Base-by-base conservation (phyloP, 345 rosid genomes). In the Boechera stricta region DNA sequence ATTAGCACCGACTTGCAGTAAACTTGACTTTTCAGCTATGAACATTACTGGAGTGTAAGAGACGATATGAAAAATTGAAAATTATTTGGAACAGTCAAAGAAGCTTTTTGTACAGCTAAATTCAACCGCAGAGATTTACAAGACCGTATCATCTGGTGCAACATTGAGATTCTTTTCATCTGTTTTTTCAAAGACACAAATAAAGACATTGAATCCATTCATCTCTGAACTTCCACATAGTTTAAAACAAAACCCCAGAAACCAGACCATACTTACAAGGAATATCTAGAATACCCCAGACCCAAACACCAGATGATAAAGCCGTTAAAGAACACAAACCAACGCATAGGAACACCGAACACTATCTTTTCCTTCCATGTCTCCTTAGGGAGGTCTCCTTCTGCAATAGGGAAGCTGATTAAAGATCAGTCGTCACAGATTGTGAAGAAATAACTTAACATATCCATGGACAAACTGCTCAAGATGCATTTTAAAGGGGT, bases 261-360 rank as follows among this genome's bases (percentile, higher is more conserved):
- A 67, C 75, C 69, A 55, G 77, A 72, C 77, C 47, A 71, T 71
- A 72, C 73, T 77, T 77, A 65, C 81, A 77, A 77, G 55, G 3
- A 29, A 48, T 71, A 77, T 56, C 44, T 53, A 71, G 6, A 64
- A 67, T 13, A 75, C 52, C 26, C 57, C 41, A 59, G 45, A 59
- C 39, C 64, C 21, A 41, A 68, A 76, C 52, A 60, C 39, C n/a
- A 62, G 47, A 76, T 1, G 2, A 52, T 60, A 28, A 41, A 41
- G 13, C 33, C 52, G 16, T n/a, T 33, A 6, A 54, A 55, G 26
- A 77, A 64, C 71, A 63, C 60, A 77, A 54, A 56, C 67, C 76
- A 71, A 77, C 6, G 64, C 58, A 24, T 38, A 24, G 4, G 36
- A 64, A 56, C n/a, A 44, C 2, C 32, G 7, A 44, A 44, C 77